Conservation (phyloP, 2,329 filamentous ascomycete species). For the Diplodia sapinea region DNA sequence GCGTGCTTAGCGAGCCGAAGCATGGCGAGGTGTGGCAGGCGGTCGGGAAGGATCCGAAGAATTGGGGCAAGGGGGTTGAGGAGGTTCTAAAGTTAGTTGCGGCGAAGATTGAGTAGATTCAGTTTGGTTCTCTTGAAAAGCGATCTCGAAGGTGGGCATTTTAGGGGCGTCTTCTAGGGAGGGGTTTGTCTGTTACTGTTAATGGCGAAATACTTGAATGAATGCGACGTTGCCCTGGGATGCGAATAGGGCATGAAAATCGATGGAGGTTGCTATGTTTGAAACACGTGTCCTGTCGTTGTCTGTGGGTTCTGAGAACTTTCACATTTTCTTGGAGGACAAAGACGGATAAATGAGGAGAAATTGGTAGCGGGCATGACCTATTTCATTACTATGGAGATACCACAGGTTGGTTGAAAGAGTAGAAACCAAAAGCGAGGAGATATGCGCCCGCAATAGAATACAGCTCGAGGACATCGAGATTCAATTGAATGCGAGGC, state of each 20-base stretch:
- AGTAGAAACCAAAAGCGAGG: too few relatives aligned
- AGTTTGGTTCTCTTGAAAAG: neutral
- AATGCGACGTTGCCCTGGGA: too few relatives aligned
- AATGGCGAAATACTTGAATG: neutral
- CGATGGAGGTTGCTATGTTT: neutral
- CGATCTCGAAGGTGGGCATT: constrained; percentile 2
- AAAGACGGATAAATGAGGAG: too few relatives aligned
- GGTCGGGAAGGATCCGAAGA: constrained; percentile 83
- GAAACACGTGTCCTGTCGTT: neutral
- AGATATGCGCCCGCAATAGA: too few relatives aligned
- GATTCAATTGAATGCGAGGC: too few relatives aligned
- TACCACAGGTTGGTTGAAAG: too few relatives aligned
- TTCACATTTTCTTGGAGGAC: too few relatives aligned
- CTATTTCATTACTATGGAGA: too few relatives aligned
- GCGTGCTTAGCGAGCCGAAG: constrained; percentile 80
- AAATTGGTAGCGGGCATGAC: too few relatives aligned
- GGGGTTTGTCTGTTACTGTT: neutral
- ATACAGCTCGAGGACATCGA: too few relatives aligned
- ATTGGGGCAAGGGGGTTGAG: constrained; percentile 75
- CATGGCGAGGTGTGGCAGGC: constrained; percentile 93
- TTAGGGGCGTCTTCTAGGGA: neutral
- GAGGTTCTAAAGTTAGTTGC: constrained; percentile 84
- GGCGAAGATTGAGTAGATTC: constrained; percentile 52
- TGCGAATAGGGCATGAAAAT: neutral
- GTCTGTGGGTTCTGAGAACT: neutral